Base-by-base conservation (phyloP, 805 yeast species). In the Spathaspora passalidarum region DNA sequence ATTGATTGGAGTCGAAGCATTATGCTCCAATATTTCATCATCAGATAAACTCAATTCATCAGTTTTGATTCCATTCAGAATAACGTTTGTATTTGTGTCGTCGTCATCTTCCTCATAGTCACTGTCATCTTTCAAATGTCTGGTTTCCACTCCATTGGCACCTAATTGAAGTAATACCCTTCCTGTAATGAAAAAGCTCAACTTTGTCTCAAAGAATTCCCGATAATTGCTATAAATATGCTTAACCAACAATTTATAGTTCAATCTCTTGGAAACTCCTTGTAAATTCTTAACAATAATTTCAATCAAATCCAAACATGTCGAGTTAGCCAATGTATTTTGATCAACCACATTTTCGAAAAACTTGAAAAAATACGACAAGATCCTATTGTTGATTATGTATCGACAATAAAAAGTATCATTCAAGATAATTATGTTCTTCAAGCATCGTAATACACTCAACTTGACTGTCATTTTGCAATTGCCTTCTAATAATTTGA, bases 241-340 rank as follows among this genome's bases (percentile, higher is more conserved):
- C 17, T 48, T 55, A 5, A 67, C 69, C 41, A 72, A 53, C 10
- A 51, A 38, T 37, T 58, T 60, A 51, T 51, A 68, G 44, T 65
- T 66, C 18, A 54, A 42, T 23, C 44, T 50, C 13, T 25, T 42
- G 9, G 47, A 42, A 21, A 50, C 44, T 20, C 46, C 46, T 25
- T 56, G 66, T 47, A 62, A 61, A 41, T 58, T 63, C 47, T 53
- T 57, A 25, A 56, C 50, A 32, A 65, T 57, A 17, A 74, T 69
- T 53, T 80, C 85, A 26, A 83, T 66, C 18, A 91, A 69, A 59
- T 86, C 90, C 39, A 89, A 69, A 51, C 92, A 78, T 5, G 91
- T 78, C 0, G 97, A 89, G 56, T 81, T 86, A 2, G 86, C 75
- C 48, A 90, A 65, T 57, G 83, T 86, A 59, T 86, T 81, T 32